Conservation (phyloP, 176 grass and related monocot genomes). For the Lolium rigidum region DNA sequence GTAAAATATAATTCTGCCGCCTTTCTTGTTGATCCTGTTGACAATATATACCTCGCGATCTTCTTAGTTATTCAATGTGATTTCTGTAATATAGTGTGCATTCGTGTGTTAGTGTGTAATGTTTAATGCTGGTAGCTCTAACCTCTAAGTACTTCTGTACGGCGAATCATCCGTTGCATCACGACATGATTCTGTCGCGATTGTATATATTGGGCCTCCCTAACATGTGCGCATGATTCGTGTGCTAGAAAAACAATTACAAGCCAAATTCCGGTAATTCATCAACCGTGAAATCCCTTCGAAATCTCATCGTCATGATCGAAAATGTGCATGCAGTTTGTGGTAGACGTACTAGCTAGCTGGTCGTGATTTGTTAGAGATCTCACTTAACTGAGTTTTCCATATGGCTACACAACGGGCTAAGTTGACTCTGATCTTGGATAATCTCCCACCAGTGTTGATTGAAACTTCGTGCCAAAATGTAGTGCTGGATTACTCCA, state of each 20-base stretch:
- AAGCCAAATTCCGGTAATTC: no score
- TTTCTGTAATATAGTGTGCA: not conserved
- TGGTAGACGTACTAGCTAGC: no score
- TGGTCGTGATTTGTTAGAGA: not conserved
- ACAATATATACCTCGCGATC: slow-evolving; percentile 3
- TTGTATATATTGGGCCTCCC: no score
- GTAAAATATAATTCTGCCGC: not conserved
- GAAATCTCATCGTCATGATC: not conserved
- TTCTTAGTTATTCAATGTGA: not conserved
- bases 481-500: no score
- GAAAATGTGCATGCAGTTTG: not conserved
- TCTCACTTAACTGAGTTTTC: not conserved
- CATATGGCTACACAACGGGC: no score
- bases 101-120: not conserved
- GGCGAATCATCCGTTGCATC: not conserved
- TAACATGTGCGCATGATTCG: no score
- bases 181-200: not conserved
- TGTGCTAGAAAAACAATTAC: no score
- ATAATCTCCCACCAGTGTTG: not conserved
- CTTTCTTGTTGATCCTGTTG: slow-evolving; percentile 15
- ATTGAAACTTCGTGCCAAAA: not conserved
- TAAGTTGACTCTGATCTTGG: no score
- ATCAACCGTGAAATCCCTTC: not conserved
- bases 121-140: not conserved
- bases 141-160: not conserved